Evolutionary conservation across 2,329 filamentous ascomycete genomes (phyloP).

Genomic region (Alternaria arborescens): DNA sequence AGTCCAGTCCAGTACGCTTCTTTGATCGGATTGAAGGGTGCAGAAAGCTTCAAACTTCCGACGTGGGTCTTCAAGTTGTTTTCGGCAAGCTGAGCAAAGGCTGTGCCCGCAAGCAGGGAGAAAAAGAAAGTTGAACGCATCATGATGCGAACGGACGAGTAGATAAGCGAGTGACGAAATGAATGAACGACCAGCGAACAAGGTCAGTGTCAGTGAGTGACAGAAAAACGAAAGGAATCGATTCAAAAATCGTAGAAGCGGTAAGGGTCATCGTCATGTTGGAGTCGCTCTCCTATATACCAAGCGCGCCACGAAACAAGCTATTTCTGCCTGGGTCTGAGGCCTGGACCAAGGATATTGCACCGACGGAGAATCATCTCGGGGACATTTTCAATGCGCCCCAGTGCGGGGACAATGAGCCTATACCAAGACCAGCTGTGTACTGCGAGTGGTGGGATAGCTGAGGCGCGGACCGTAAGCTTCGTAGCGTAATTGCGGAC

Average conservation of each 20-base stretch:
- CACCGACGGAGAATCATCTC: constrained; percentile 23
- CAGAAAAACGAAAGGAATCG: constrained; percentile 27
- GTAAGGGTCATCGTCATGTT: constrained; percentile 17
- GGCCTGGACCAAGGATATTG: constrained; percentile 23
- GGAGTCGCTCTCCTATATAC: constrained; percentile 30
- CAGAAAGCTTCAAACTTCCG: constrained; percentile 58
- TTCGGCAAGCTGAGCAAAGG: constrained; percentile 51
- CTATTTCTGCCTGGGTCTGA: constrained; percentile 26
- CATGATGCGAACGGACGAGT: constrained; percentile 39
- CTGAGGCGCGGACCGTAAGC: constrained; percentile 23
- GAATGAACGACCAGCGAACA: constrained; percentile 47
- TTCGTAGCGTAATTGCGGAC: constrained; percentile 31
- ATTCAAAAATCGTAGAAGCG: constrained; percentile 33
- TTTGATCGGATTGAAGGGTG: constrained; percentile 65
- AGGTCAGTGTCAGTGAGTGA: constrained; percentile 33
- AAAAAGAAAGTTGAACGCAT: constrained; percentile 43
- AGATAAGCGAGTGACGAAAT: constrained; percentile 40
- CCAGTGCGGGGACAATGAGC: constrained; percentile 22
- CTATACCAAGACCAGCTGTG: constrained; percentile 17
- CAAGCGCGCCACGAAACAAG: constrained; percentile 30
- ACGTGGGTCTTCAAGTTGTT: constrained; percentile 54
- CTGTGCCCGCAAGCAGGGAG: constrained; percentile 45
- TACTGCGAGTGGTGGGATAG: constrained; percentile 28
- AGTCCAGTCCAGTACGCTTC: constrained; percentile 69
- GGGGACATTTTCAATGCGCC: constrained; percentile 26